Evolutionary conservation across 106 monocot species (phyloP).

Genomic region (Gastrodia elata): DNA sequence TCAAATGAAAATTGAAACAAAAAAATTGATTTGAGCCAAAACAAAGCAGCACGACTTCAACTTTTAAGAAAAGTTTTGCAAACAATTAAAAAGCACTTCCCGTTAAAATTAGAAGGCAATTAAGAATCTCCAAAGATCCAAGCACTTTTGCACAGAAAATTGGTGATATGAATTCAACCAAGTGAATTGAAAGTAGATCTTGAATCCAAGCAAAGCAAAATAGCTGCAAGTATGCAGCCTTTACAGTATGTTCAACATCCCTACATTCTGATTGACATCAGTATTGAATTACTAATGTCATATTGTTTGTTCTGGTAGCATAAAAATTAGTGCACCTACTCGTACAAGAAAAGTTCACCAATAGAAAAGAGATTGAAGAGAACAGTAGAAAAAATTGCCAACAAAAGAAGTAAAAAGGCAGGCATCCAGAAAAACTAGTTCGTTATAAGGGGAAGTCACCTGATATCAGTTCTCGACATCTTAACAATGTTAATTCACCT

Average conservation of each 20-base stretch:
- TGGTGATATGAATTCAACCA: background rate
- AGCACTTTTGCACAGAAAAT: slow-evolving; percentile 1
- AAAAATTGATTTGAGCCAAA: background rate
- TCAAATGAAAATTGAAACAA: background rate
- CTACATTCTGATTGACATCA: background rate
- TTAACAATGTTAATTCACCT: too few species aligned
- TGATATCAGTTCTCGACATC: too few species aligned
- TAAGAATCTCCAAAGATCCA: background rate
- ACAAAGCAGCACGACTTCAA: background rate
- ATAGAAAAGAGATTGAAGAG: too few species aligned
- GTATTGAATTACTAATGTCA: background rate
- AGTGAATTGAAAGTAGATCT: background rate
- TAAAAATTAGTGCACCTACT: too few species aligned
- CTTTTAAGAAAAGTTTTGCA: background rate
- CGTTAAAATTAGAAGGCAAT: background rate
- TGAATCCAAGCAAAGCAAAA: background rate
- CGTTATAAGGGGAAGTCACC: too few species aligned
- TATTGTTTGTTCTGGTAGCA: background rate
- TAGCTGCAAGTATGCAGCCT: background rate
- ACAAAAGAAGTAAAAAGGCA: too few species aligned
- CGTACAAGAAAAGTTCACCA: too few species aligned
- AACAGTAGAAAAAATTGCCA: too few species aligned
- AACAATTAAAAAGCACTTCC: background rate
- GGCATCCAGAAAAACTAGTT: too few species aligned
- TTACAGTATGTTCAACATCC: background rate